Percentiles rank a stretch among this genome's conserved stretches.
Conservation (phyloP, 495 filamentous ascomycete genomes). For the Thermothielavioides terrestris region DNA sequence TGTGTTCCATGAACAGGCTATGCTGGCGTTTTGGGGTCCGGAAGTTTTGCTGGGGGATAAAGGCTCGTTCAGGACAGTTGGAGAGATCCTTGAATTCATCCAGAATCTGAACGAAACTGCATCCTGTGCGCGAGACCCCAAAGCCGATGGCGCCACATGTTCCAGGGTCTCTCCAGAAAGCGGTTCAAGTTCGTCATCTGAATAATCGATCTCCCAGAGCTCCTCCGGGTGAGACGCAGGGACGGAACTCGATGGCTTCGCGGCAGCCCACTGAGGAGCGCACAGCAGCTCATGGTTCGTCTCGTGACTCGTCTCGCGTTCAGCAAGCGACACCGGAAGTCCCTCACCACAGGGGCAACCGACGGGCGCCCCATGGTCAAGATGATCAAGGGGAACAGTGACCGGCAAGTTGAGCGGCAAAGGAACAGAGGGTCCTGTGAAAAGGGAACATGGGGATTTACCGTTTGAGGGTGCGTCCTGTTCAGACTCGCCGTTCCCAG, state of each 20-base stretch:
- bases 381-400: neutral
- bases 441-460: slow-evolving; percentile 17
- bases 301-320: neutral
- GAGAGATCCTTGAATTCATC: neutral
- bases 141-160: too few relatives aligned
- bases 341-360: slow-evolving; percentile 29
- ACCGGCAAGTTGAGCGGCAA: neutral
- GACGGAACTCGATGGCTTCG: neutral
- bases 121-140: neutral
- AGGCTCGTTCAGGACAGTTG: neutral
- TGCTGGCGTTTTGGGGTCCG: neutral
- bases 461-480: slow-evolving; percentile 14
- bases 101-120: neutral
- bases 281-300: neutral
- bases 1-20: neutral
- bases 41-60: neutral
- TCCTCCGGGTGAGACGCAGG: neutral
- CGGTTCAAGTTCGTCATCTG: slow-evolving; percentile 11
- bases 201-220: slow-evolving; percentile 10
- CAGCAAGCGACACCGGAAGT: neutral
- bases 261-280: neutral
- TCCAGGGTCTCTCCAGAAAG: neutral
- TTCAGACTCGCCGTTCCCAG: neutral
- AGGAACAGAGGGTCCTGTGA: neutral
- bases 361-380: slow-evolving; percentile 1